A percentile compares a stretch with the other conserved stretches of the same genome.
Conservation (phyloP, 805 yeast species). For the Schizosaccharomyces osmophilus region DNA sequence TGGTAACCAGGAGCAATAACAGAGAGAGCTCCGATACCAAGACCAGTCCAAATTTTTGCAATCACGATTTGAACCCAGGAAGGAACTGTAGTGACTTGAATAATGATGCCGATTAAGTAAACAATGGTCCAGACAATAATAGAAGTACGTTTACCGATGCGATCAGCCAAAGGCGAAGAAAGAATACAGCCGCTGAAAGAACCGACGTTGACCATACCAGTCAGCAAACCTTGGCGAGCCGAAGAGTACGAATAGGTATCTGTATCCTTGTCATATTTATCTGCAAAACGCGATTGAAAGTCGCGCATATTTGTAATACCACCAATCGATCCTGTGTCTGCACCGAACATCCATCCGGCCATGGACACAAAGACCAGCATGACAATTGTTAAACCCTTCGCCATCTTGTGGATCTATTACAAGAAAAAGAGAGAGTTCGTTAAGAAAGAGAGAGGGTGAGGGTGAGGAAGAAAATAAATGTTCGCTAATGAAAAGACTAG, state of each 20-base stretch:
- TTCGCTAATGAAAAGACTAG: too few species aligned
- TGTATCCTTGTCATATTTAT: background rate
- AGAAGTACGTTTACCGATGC: conserved; percentile 3
- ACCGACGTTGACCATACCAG: conserved; percentile 5
- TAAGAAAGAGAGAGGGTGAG: too few species aligned
- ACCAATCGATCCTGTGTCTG: conserved; percentile 4
- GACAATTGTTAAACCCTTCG: background rate
- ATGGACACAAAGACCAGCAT: conserved; percentile 3
- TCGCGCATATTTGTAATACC: conserved; percentile 4
- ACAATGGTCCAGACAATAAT: conserved; percentile 3
- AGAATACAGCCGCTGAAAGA: conserved; percentile 4
- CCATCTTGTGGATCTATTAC: background rate
- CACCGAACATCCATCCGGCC: conserved; percentile 5
- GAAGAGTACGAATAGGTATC: background rate
- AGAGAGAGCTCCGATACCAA: conserved; percentile 55
- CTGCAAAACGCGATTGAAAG: conserved; percentile 1
- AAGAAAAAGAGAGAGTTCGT: background rate
- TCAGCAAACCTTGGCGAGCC: conserved; percentile 1
- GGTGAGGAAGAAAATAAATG: too few species aligned
- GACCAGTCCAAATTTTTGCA: conserved; percentile 28
- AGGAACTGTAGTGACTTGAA: conserved; percentile 4
- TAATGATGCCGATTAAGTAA: conserved; percentile 3
- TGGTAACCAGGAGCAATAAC: conserved; percentile 38
- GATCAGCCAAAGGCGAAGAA: conserved; percentile 4
- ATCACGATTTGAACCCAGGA: conserved; percentile 15